A percentile compares a stretch with the other conserved stretches of the same genome.
Conservation (phyloP, 805 yeast genomes). For the Candida odintsovae region DNA sequence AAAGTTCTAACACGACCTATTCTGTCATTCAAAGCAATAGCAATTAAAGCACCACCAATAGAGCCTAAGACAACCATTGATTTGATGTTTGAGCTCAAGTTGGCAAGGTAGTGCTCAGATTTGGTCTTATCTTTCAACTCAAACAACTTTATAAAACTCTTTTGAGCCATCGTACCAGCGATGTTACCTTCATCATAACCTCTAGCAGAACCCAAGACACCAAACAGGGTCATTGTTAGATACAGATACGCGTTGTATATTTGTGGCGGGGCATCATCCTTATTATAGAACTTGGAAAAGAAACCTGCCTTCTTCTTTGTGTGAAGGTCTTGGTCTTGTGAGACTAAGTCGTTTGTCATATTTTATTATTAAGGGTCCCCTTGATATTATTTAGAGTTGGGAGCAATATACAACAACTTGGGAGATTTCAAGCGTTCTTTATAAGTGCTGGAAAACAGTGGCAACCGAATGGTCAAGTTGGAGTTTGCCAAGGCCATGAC, state of each 20-base stretch:
- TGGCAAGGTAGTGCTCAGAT: conserved; percentile 33
- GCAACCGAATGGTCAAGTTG: not conserved
- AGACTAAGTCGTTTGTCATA: not conserved
- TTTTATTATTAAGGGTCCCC: not conserved
- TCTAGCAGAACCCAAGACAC: conserved; percentile 49
- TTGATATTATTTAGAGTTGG: too few relatives aligned
- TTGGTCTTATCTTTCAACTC: conserved; percentile 37
- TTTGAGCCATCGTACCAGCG: conserved; percentile 40
- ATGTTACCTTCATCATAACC: conserved; percentile 54
- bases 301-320: not conserved
- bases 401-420: too few relatives aligned
- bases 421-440: not conserved
- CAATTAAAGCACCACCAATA: conserved; percentile 46
- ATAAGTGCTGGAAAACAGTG: not conserved
- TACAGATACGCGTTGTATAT: conserved; percentile 42
- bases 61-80: conserved; percentile 56
- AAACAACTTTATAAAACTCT: conserved; percentile 35
- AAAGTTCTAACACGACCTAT: conserved; percentile 47
- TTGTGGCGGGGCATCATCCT: conserved; percentile 32
- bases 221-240: conserved; percentile 43
- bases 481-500: not conserved
- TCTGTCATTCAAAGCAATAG: conserved; percentile 42
- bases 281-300: conserved; percentile 13
- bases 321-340: not conserved
- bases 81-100: conserved; percentile 45